phyloP scores from a whole-genome alignment of 352 stramenopile genomes.

The Blastocystis sp. region DNA sequence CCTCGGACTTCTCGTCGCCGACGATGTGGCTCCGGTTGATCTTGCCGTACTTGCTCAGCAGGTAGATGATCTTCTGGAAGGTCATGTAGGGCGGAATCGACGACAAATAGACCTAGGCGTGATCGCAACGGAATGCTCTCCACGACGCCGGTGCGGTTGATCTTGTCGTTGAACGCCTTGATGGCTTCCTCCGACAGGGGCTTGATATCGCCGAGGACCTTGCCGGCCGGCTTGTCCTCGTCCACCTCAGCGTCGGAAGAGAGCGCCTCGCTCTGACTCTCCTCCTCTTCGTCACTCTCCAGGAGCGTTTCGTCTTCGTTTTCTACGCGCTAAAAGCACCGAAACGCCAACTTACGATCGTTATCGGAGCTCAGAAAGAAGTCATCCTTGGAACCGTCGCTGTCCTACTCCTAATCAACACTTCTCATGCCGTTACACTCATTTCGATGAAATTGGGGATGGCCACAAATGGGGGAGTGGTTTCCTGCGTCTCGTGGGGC shows the following conservation, averaged over 20 bases:
- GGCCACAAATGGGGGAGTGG: background rate
- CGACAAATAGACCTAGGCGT: slow-evolving; percentile 83
- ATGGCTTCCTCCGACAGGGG: slow-evolving; percentile 34
- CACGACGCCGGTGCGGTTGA: slow-evolving; percentile 38
- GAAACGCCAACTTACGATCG: background rate
- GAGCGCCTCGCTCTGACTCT: background rate
- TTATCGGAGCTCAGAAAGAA: slow-evolving; percentile 49
- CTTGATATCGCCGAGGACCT: slow-evolving; percentile 42
- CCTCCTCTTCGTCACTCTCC: background rate
- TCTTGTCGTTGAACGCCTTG: slow-evolving; percentile 30
- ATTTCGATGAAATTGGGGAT: background rate
- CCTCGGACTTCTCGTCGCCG: slow-evolving; percentile 87
- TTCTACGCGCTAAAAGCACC: background rate
- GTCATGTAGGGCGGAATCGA: slow-evolving; percentile 93
- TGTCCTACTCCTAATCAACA: slow-evolving; percentile 18
- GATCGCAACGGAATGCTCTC: background rate
- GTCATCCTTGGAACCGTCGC: slow-evolving; percentile 30
- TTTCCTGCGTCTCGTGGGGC: background rate
- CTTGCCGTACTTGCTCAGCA: slow-evolving; percentile 86
- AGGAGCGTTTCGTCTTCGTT: background rate
- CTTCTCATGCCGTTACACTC: background rate
- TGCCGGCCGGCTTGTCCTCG: background rate
- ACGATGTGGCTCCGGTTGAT: slow-evolving; percentile 92
- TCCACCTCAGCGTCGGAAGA: background rate
- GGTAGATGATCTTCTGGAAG: slow-evolving; percentile 87